These are phyloP conservation scores for Nyssa sinensis DNA, from an alignment of 148 eudicot species.

Conservation along the genomic window DNA sequence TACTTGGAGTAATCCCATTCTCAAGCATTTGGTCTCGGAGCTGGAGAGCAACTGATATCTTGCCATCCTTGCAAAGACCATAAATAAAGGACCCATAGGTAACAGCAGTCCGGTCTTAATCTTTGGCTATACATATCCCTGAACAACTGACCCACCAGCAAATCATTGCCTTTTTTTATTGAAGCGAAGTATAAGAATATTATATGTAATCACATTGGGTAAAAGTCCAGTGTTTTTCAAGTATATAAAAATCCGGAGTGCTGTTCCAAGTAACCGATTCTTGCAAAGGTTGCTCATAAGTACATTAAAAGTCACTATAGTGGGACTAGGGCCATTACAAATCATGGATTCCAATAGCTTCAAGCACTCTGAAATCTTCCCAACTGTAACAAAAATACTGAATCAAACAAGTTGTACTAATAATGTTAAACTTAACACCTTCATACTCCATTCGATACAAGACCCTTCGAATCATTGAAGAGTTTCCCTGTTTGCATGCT, in stretches of 20 bases:
- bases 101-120: slow-evolving; percentile 42
- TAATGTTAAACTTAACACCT: slow-evolving; percentile 40
- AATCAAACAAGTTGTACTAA: slow-evolving; percentile 51
- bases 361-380: slow-evolving; percentile 37
- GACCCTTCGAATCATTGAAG: slow-evolving; percentile 35
- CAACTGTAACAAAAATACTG: slow-evolving; percentile 41
- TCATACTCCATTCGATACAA: slow-evolving; percentile 40
- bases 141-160: slow-evolving; percentile 26
- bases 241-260: slow-evolving; percentile 27
- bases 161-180: slow-evolving; percentile 28
- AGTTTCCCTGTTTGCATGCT: slow-evolving; percentile 46
- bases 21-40: slow-evolving; percentile 30
- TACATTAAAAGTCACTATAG: slow-evolving; percentile 44
- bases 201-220: slow-evolving; percentile 45
- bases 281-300: slow-evolving; percentile 47
- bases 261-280: slow-evolving; percentile 31
- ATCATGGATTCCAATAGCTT: slow-evolving; percentile 41
- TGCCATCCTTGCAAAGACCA: slow-evolving; percentile 38
- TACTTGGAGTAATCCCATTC: slow-evolving; percentile 36
- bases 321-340: slow-evolving; percentile 37
- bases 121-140: slow-evolving; percentile 36
- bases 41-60: slow-evolving; percentile 32
- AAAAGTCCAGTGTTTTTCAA: slow-evolving; percentile 31
- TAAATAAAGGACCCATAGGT: slow-evolving; percentile 37
- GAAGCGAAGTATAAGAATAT: slow-evolving; percentile 50